Evolutionary conservation across 1,284 basidiomycete species (phyloP), one percentile per base, ranked within the genome.

Genomic region (Cryptococcus deneoformans): DNA sequence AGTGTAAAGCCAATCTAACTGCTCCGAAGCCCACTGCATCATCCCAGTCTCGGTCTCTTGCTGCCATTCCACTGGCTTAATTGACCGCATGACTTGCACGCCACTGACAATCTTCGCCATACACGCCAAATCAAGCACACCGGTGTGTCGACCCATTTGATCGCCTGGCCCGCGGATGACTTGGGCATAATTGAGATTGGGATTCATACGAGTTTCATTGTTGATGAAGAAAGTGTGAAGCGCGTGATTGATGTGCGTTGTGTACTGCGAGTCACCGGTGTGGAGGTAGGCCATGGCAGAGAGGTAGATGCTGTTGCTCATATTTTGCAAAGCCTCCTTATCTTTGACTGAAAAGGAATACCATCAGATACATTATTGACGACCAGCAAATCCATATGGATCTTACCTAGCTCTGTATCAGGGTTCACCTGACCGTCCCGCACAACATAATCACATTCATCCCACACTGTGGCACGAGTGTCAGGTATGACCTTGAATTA

Each of bases 341-440:
- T 84, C 84, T 58, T 84, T 80, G 57, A 87, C 77, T 7, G 77
- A 37, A 0, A 37, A 10, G 29, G 29, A 29, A 37, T 8, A 39
- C 14, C 16, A 14, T 11, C 20, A 29, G 29, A 29, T 29, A 29
- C 29, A 29, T 29, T 29, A 29, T 5, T 39, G 12, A 11, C 10
- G 16, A 34, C 5, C 9, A 7, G 48, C 14, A 24, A 12, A 50
- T 12, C 12, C 4, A 29, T 20, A 37, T 34, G n/a, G 11, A 14
- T 11, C 48, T 50, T 12, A 39, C 48, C 14, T 5, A 16, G 71
- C 10, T 82, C 80, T 3, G 81, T 82, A 61, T 88, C 87, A 0
- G 86, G 86, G 69, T 88, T 88, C 66, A 86, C 82, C 57, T 80
- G 64, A 14, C 87, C 87, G 63, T 88, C 86, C 5, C 79, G 77